Evolutionary conservation across 2,329 filamentous ascomycete species (phyloP), one percentile per base, ranked within the genome.

Genomic region (Calonectria hawksworthii): DNA sequence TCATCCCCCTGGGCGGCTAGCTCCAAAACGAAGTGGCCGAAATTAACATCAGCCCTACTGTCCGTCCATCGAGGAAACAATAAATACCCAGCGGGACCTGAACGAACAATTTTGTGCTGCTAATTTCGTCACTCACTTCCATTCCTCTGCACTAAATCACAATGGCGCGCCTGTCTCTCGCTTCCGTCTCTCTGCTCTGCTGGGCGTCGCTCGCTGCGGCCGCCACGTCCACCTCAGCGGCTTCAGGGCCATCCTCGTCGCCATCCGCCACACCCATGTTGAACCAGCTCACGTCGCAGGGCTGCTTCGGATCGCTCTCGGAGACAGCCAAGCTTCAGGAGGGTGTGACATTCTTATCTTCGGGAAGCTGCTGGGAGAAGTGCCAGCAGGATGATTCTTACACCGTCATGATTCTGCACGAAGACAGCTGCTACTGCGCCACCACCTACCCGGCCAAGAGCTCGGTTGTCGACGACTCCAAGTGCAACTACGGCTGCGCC

Each of bases 161-260:
- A 23, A 63, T 69, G 67, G 21, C 28, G 4, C 14, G 28, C 28
- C 26, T 69, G 4, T 38, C 21, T 34, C 21, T 51, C 28, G 41
- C 56, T 26, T 69, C 32, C 21, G 28, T 34, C n/a, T 26, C 56
- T 2, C 9, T 64, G 10, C 44, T 70, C 30, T 13, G 36, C 72
- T 72, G 66, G 30, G 28, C 7, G 38, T 63, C n/a, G 47, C 13
- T 69, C 26, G 77, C 28, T 11, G 16, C 36, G 0, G 66, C 66
- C 9, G 47, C 8, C 28, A 66, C 63, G 5, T 28, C 8, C 13
- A 32, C 16, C 0, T 16, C 23, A 10, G 47, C 16, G 34, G 32
- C 28, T 23, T 6, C 18, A 26, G n/a, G 32, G 0, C 13, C 32
- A 10, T 0, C 11, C 91, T 83, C 90, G 90, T 0, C 3, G 1